phyloP scores from a whole-genome alignment of 2,329 filamentous ascomycete genomes.

The Dichotomopilus funicola region DNA sequence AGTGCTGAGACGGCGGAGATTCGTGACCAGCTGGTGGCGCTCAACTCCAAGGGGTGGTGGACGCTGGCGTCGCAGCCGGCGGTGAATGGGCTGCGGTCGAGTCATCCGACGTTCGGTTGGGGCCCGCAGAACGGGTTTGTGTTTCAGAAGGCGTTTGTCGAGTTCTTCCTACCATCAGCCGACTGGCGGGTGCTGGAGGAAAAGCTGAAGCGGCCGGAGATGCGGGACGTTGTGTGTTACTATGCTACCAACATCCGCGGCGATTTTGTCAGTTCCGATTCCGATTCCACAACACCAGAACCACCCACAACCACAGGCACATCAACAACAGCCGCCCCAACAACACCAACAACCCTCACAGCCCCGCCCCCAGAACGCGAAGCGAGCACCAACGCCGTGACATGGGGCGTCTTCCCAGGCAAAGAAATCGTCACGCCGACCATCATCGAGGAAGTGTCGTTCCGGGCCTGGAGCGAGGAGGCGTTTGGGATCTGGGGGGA shows the following conservation, averaged over 20 bases:
- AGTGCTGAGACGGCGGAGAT: conserved; percentile 80
- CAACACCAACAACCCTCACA: conserved; percentile 14
- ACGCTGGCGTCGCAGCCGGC: conserved; percentile 93
- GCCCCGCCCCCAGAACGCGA: conserved; percentile 20
- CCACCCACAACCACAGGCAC: conserved; percentile 7
- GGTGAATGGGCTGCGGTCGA: conserved; percentile 75
- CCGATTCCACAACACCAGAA: conserved; percentile 12
- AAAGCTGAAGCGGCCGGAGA: conserved; percentile 52
- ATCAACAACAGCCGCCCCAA: conserved; percentile 14
- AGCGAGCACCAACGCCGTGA: conserved; percentile 80
- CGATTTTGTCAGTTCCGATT: conserved; percentile 69
- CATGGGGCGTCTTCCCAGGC: conserved; percentile 90
- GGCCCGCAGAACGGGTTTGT: conserved; percentile 88
- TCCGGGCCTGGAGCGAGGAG: conserved; percentile 90
- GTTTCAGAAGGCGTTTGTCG: conserved; percentile 97
- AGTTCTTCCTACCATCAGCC: conserved; percentile 75
- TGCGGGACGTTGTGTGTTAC: conserved; percentile 68
- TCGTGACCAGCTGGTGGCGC: conserved; percentile 61
- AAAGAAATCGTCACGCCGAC: conserved; percentile 96
- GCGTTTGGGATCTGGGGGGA: conserved; percentile 93
- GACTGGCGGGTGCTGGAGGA: conserved; percentile 65
- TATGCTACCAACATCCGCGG: conserved; percentile 75
- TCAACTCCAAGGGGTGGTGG: conserved; percentile 88
- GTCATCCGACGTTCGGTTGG: conserved; percentile 82
- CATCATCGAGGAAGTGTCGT: conserved; percentile 93